These are phyloP conservation scores for Fomitopsis pulvina DNA, from an alignment of 768 basidiomycete genomes.

Conservation along the genomic window DNA sequence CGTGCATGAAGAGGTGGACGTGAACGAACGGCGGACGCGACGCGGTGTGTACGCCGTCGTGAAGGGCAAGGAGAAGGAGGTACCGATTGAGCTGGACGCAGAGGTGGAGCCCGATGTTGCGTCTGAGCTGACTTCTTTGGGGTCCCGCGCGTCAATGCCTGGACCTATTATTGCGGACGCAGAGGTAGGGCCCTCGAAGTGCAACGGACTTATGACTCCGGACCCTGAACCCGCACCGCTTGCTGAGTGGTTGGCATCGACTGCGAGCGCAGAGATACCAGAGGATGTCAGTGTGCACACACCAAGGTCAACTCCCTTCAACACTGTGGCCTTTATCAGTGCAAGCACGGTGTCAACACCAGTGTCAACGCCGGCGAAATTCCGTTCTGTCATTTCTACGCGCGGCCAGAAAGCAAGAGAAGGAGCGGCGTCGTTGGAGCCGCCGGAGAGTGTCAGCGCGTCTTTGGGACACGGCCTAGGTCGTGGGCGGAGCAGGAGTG, in stretches of 20 bases:
- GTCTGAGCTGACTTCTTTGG: slow-evolving; percentile 45
- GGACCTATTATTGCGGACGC: not conserved
- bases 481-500: slow-evolving; percentile 4
- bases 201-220: slow-evolving; percentile 21
- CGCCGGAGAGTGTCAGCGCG: slow-evolving; percentile 14
- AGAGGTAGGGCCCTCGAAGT: slow-evolving; percentile 10
- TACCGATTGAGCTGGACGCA: slow-evolving; percentile 26
- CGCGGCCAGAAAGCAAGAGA: slow-evolving; percentile 44
- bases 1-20: slow-evolving; percentile 39
- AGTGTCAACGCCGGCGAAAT: slow-evolving; percentile 19
- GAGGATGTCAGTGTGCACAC: not conserved
- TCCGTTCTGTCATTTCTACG: slow-evolving; percentile 54
- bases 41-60: slow-evolving; percentile 76
- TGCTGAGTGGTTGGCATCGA: not conserved
- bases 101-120: slow-evolving; percentile 40
- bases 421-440: slow-evolving; percentile 18
- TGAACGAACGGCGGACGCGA: slow-evolving; percentile 76
- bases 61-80: slow-evolving; percentile 52
- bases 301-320: not conserved
- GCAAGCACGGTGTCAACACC: slow-evolving; percentile 5
- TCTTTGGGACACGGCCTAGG: not conserved
- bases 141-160: slow-evolving; percentile 20
- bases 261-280: not conserved
- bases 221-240: slow-evolving; percentile 16
- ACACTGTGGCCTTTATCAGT: not conserved